Evolutionary conservation across 805 yeast species (phyloP), one percentile per base, ranked within the genome.

Genomic region (Zygoascus tannicola): DNA sequence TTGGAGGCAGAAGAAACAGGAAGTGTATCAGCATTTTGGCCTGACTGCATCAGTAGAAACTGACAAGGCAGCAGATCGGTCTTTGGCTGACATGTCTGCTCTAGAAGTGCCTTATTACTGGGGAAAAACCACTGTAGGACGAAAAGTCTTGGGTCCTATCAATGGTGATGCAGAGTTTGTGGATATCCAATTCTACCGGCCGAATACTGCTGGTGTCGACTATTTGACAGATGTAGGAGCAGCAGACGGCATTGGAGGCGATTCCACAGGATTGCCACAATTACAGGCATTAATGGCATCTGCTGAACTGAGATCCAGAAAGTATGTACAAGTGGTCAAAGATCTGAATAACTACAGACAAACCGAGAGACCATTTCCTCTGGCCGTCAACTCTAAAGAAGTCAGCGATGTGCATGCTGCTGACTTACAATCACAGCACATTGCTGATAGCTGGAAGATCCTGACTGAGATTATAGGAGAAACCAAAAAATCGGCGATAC

Each of bases 1-100:
- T 60, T 92, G 97, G 97, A 77, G 77, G 45, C 75, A 75, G 40
- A 76, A 85, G 50, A 80, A 85, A 55, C 77, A 78, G 49, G 83
- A 80, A 53, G 73, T 90, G 38, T 75, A 84, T 57, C 80, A 77
- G 50, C 75, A 80, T 18, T 75, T 86, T 51, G 90, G 94, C 1
- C 69, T 76, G 18, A 46, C 20, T 16, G 40, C 40, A 3, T 5
- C 30, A 23, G 20, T 32, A 5, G n/a, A 22, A 15, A 12, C 40
- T 5, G 33, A 5, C 3, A 34, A 22, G 21, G 35, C 16, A 14
- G 12, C 23, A 4, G 22, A 15, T 8, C 22, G 22, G 38, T n/a
- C n/a, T n/a, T n/a, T n/a, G n/a, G n/a, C n/a, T n/a, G n/a, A 36
- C 20, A 34, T n/a, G n/a, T 7, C 14, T 10, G 14, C 7, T 8